Conservation (phyloP, 495 filamentous ascomycete species). For the Trichodelitschia bisporula region DNA sequence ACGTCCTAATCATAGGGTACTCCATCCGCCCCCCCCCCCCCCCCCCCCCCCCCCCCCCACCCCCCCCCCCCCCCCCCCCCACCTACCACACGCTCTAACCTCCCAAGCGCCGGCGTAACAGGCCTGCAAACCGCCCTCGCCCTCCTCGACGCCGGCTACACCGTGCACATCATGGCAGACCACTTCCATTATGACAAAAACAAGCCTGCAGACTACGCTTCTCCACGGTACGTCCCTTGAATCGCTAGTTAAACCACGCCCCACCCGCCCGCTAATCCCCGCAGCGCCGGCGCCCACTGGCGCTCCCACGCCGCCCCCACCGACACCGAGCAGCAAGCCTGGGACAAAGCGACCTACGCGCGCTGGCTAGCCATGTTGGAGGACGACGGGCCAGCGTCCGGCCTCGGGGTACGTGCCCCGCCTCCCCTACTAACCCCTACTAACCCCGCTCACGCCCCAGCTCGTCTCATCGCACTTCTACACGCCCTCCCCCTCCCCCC, state of each 20-base stretch:
- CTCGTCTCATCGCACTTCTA: conserved; percentile 1
- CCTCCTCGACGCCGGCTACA: conserved; percentile 18
- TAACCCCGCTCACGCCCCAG: too few relatives aligned
- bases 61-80: too few relatives aligned
- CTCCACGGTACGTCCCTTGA: conserved; percentile 12
- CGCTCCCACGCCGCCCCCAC: conserved; percentile 13
- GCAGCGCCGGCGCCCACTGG: conserved; percentile 21
- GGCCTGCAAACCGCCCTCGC: conserved; percentile 22
- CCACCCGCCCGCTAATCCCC: not conserved
- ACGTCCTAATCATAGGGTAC: too few relatives aligned
- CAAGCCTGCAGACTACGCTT: conserved; percentile 15
- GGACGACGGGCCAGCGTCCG: conserved; percentile 2
- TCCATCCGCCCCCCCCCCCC: too few relatives aligned
- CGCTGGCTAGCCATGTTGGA: conserved; percentile 12
- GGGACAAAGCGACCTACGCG: conserved; percentile 17
- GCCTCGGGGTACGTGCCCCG: conserved; percentile 3
- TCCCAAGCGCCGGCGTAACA: conserved; percentile 23
- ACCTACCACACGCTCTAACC: too few relatives aligned
- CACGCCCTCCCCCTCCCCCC: conserved; percentile 1
- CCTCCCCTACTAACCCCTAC: too few relatives aligned
- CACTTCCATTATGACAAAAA: conserved; percentile 16
- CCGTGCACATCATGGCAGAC: conserved; percentile 20
- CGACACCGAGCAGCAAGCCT: conserved; percentile 10
- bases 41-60: too few relatives aligned
- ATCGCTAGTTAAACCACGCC: not conserved